Conservation (phyloP, 1,139 yeast genomes). For the Saccharomyces hybrid region DNA sequence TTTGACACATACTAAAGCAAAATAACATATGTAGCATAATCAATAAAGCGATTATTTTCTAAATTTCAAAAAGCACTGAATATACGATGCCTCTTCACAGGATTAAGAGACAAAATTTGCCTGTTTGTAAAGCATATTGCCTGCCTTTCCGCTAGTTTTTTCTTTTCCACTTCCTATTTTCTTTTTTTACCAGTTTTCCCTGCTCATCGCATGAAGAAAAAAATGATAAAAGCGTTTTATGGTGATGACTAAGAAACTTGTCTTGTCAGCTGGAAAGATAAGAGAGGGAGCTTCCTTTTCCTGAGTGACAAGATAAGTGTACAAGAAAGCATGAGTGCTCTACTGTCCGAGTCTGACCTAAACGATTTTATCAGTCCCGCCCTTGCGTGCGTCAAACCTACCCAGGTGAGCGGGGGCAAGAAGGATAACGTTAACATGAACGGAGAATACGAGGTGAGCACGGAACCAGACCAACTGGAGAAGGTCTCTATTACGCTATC, state of each 20-base stretch:
- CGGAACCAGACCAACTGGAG: constrained; percentile 48
- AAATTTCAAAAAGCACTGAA: neutral
- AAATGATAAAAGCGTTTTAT: neutral
- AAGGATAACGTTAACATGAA: constrained; percentile 58
- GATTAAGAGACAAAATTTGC: neutral
- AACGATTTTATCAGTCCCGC: constrained; percentile 95
- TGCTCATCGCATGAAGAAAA: neutral
- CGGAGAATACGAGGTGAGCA: constrained; percentile 67
- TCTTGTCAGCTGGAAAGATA: neutral
- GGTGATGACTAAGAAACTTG: neutral
- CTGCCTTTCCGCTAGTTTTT: neutral
- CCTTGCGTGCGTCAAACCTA: constrained; percentile 89
- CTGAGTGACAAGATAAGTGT: neutral
- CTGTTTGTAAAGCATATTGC: neutral
- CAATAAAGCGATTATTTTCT: neutral
- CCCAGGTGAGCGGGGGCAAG: constrained; percentile 37
- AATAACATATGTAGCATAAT: neutral
- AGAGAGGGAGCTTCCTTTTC: neutral
- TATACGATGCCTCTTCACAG: neutral
- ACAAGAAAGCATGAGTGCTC: constrained; percentile 58
- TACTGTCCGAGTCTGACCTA: constrained; percentile 79
- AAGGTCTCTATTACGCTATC: constrained; percentile 85
- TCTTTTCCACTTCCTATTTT: neutral
- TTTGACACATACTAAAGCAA: neutral
- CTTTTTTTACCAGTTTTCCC: neutral